phyloP scores from a whole-genome alignment of 225 moss, liverwort and hornwort genomes.

The Ulota crispa region DNA sequence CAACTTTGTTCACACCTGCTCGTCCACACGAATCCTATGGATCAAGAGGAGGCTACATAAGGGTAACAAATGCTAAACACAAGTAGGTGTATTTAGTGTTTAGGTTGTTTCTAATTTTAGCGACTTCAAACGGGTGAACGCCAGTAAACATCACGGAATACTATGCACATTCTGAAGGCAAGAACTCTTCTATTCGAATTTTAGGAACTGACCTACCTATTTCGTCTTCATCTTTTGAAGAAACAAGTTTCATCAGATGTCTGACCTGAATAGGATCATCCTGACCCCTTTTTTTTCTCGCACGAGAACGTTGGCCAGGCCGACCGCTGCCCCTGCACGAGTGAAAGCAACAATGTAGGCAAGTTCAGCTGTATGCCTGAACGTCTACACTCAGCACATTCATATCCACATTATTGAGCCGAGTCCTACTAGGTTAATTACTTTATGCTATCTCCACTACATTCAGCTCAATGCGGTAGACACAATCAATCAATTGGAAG shows the following conservation, averaged over 20 bases:
- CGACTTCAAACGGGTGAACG: background rate
- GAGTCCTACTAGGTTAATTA: background rate
- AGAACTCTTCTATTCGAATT: background rate
- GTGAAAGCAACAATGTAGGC: background rate
- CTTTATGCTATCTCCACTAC: background rate
- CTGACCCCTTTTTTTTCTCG: slow-evolving; percentile 44
- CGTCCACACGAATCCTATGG: background rate
- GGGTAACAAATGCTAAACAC: background rate
- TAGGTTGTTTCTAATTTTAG: slow-evolving; percentile 8
- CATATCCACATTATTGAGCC: background rate
- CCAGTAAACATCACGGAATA: background rate
- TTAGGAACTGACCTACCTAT: background rate
- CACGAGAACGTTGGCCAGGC: slow-evolving; percentile 23
- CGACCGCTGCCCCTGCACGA: slow-evolving; percentile 46
- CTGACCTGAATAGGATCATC: slow-evolving; percentile 53
- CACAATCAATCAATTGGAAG: background rate
- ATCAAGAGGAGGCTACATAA: background rate
- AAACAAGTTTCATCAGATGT: background rate
- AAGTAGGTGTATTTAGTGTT: background rate
- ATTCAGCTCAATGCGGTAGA: background rate
- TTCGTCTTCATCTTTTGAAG: background rate
- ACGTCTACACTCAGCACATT: background rate
- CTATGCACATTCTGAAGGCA: background rate
- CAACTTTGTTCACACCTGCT: background rate
- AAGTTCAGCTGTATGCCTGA: background rate